Percentiles rank a stretch among this genome's conserved stretches.
Evolutionary conservation across 768 basidiomycete species (phyloP).

Genomic region (Suillus subluteus): DNA sequence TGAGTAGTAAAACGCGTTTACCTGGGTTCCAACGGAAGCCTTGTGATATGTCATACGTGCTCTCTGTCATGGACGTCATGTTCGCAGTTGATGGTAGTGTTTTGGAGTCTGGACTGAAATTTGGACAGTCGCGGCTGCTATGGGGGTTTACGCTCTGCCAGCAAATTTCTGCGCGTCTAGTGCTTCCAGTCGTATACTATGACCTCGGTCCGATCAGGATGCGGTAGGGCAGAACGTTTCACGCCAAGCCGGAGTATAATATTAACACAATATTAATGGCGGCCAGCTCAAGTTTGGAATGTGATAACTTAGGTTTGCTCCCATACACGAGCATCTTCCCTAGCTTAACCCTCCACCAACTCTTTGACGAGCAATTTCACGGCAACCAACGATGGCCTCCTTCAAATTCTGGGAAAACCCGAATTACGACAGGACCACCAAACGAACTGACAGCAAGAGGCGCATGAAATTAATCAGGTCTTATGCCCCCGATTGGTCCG

Average conservation of each 20-base stretch:
- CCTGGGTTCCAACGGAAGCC: conserved; percentile 58
- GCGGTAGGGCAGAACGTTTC: neutral
- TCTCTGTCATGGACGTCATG: conserved; percentile 26
- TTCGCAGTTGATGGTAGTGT: neutral
- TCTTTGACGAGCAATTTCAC: conserved; percentile 14
- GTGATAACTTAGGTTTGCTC: neutral
- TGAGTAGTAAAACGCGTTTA: conserved; percentile 25
- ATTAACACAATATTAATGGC: too few relatives aligned
- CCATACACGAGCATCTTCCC: neutral
- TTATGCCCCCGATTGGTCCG: conserved; percentile 80
- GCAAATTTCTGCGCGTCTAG: neutral
- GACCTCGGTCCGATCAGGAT: neutral
- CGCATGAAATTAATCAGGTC: conserved; percentile 53
- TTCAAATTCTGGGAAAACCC: conserved; percentile 4
- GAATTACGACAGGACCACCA: conserved; percentile 14
- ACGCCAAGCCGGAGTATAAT: neutral
- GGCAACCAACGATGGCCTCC: neutral
- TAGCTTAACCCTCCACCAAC: conserved; percentile 18
- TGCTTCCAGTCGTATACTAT: neutral
- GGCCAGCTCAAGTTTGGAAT: neutral
- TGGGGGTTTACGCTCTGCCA: conserved; percentile 8
- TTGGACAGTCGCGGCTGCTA: neutral
- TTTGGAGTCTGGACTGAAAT: conserved; percentile 1
- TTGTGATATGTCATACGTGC: conserved; percentile 18
- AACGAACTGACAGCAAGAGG: conserved; percentile 30